phyloP scores from a whole-genome alignment of 768 basidiomycete genomes.

The Sarcodon sp. region DNA sequence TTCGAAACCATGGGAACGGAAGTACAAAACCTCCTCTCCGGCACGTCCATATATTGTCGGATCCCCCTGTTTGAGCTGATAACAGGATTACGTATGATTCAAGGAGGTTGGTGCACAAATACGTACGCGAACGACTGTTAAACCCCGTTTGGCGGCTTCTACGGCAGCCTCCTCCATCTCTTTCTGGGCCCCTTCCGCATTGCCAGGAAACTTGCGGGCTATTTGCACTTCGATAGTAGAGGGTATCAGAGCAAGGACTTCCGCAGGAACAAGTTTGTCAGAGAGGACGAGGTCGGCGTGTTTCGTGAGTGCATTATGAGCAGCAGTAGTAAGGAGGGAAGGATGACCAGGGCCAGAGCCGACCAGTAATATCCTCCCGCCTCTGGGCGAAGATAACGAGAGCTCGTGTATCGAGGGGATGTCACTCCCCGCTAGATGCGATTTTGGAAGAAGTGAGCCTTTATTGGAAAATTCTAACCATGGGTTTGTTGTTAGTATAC shows the following conservation, averaged over 20 bases:
- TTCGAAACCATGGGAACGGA: conserved; percentile 77
- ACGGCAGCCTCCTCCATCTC: conserved; percentile 93
- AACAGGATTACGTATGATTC: not conserved
- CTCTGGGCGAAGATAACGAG: conserved; percentile 9
- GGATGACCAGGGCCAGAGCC: conserved; percentile 96
- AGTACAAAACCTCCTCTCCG: conserved; percentile 90
- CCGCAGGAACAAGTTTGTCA: conserved; percentile 91
- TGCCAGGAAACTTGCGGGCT: conserved; percentile 95
- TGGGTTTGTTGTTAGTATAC: conserved; percentile 34
- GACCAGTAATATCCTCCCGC: conserved; percentile 76
- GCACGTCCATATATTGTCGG: conserved; percentile 90
- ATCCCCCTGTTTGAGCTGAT: conserved; percentile 91
- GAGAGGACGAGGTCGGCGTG: conserved; percentile 83
- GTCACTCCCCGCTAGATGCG: conserved; percentile 15
- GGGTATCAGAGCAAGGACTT: conserved; percentile 80
- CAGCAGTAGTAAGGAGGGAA: conserved; percentile 79
- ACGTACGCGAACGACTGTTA: conserved; percentile 79
- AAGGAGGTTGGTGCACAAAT: not conserved
- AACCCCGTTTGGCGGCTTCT: conserved; percentile 64
- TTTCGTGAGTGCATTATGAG: conserved; percentile 66
- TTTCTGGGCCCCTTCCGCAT: conserved; percentile 86
- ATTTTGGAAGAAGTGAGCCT: not conserved
- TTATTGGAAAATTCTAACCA: conserved; percentile 8
- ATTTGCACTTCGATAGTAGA: conserved; percentile 62
- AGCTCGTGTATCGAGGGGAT: conserved; percentile 13